Percentiles rank a stretch among this genome's conserved stretches.
These are phyloP conservation scores for Melampsora larici-populina DNA, from an alignment of 1,284 basidiomycete species.

Conservation along the genomic window DNA sequence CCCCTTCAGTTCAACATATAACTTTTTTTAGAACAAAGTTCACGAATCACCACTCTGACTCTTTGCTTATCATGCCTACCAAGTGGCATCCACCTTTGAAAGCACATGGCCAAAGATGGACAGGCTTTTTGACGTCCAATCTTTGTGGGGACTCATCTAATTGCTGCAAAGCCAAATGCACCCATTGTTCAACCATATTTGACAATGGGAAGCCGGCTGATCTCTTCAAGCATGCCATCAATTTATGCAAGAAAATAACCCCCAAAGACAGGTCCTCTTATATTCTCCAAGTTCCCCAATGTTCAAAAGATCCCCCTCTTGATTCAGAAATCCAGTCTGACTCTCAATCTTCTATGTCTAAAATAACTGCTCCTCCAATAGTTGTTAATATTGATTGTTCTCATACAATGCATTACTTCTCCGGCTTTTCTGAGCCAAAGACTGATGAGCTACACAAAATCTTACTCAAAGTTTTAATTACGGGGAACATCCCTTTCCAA, in stretches of 20 bases:
- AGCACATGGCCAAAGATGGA: constrained; percentile 8
- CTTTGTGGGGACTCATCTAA: constrained; percentile 12
- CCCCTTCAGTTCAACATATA: no score
- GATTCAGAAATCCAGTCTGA: not conserved
- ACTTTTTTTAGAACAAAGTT: no score
- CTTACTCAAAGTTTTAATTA: not conserved
- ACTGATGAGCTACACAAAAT: not conserved
- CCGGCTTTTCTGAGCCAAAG: not conserved
- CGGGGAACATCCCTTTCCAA: not conserved
- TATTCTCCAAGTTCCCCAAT: not conserved
- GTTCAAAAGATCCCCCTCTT: no score
- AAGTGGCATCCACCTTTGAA: constrained; percentile 10
- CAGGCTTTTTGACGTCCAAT: constrained; percentile 11
- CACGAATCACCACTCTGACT: no score
- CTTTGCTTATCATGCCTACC: not conserved
- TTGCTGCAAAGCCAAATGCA: not conserved
- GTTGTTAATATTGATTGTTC: not conserved
- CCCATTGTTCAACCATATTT: not conserved
- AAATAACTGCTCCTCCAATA: not conserved
- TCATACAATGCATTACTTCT: not conserved
- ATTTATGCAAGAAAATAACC: not conserved
- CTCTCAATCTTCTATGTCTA: not conserved
- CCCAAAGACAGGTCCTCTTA: not conserved
- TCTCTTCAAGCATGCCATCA: not conserved
- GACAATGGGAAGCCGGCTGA: no score